phyloP scores from a whole-genome alignment of 2,329 filamentous ascomycete species.

The Ustulina deusta region DNA sequence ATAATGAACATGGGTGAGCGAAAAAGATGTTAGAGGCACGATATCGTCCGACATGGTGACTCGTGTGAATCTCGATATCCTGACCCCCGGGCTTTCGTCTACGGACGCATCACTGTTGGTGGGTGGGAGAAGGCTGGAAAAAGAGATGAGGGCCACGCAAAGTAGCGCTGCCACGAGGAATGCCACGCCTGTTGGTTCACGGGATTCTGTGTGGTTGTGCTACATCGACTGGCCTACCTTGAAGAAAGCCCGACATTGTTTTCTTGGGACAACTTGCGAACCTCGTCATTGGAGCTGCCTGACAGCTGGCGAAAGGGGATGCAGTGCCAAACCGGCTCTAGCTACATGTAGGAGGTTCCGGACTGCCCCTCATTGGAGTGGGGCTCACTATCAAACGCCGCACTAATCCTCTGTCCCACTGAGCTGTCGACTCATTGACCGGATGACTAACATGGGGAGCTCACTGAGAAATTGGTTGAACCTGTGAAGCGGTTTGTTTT shows the following conservation, averaged over 20 bases:
- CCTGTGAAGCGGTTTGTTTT: background rate
- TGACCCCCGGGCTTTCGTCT: slow-evolving; percentile 16
- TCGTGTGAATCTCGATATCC: slow-evolving; percentile 24
- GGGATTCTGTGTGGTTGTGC: slow-evolving; percentile 3
- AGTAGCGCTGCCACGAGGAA: slow-evolving; percentile 9
- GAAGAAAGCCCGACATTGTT: slow-evolving; percentile 4
- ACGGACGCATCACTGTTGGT: slow-evolving; percentile 36
- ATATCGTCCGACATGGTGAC: slow-evolving; percentile 57
- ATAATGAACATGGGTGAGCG: slow-evolving; percentile 96
- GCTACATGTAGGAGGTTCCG: no score
- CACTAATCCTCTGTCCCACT: background rate
- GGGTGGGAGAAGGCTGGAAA: background rate
- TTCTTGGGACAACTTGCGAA: background rate
- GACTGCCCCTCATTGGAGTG: background rate
- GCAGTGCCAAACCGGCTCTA: no score
- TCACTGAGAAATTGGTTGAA: background rate
- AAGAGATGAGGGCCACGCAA: slow-evolving; percentile 8
- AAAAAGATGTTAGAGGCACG: slow-evolving; percentile 83
- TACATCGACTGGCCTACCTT: background rate
- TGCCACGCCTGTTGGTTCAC: slow-evolving; percentile 18
- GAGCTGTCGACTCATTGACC: slow-evolving; percentile 13
- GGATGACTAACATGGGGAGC: slow-evolving; percentile 32
- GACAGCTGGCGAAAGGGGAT: no score
- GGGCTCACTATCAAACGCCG: background rate
- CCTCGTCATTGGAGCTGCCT: slow-evolving; percentile 14